phyloP scores from a whole-genome alignment of 2,329 filamentous ascomycete species.

The Ophiostoma pallidulum region DNA sequence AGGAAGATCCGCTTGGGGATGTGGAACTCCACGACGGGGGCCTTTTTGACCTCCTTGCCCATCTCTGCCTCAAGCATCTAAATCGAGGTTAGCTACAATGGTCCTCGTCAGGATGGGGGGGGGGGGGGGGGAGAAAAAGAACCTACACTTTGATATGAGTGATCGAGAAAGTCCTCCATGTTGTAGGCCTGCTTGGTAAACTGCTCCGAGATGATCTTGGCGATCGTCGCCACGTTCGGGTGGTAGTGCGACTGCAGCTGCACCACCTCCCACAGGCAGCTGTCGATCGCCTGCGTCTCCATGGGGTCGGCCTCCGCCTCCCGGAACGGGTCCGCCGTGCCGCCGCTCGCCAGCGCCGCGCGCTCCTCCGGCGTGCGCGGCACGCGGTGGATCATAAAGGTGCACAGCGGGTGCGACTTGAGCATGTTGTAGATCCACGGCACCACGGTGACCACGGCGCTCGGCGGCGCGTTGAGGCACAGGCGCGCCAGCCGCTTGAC shows the following conservation, averaged over 20 bases:
- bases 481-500: slow-evolving; percentile 85
- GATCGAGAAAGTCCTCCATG: slow-evolving; percentile 93
- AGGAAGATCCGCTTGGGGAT: slow-evolving; percentile 79
- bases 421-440: slow-evolving; percentile 95
- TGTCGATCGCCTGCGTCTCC: slow-evolving; percentile 79
- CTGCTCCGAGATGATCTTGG: slow-evolving; percentile 89
- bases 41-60: slow-evolving; percentile 71
- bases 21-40: slow-evolving; percentile 83
- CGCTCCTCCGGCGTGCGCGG: slow-evolving; percentile 46
- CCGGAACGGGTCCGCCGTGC: slow-evolving; percentile 64
- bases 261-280: slow-evolving; percentile 89
- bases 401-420: slow-evolving; percentile 79
- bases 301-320: slow-evolving; percentile 71
- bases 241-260: slow-evolving; percentile 90
- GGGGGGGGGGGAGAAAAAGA: background rate
- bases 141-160: slow-evolving; percentile 75
- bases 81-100: background rate
- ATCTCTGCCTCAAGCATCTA: slow-evolving; percentile 74
- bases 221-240: slow-evolving; percentile 88
- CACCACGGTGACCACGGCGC: slow-evolving; percentile 77
- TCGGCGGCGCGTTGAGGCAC: slow-evolving; percentile 77
- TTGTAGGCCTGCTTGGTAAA: slow-evolving; percentile 95
- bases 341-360: slow-evolving; percentile 46
- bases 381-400: slow-evolving; percentile 89
- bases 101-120: background rate